Percentiles rank a stretch among this genome's conserved stretches.
Evolutionary conservation across 2,329 filamentous ascomycete species (phyloP).

Genomic region (Scedosporium apiospermum): DNA sequence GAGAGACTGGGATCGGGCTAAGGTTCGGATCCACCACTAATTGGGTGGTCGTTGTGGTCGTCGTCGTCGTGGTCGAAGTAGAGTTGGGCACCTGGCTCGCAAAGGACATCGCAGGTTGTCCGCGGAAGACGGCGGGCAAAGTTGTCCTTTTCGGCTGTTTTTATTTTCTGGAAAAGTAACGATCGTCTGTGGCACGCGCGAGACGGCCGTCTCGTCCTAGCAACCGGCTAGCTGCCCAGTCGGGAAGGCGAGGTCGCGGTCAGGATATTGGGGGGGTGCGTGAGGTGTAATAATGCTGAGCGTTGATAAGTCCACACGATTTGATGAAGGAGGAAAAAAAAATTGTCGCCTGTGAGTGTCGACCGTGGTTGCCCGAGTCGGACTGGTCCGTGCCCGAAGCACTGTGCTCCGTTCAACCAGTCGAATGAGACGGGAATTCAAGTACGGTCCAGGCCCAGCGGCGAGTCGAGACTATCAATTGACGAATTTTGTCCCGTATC

Average conservation of each 20-base stretch:
- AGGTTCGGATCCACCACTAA: background rate
- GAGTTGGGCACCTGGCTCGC: background rate
- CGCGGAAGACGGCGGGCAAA: background rate
- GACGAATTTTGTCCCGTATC: too few species aligned
- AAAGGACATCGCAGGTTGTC: conserved; percentile 2
- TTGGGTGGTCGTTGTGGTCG: background rate
- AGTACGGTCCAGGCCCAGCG: too few species aligned
- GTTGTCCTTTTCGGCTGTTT: background rate
- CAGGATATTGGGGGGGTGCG: background rate
- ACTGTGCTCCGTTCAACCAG: background rate
- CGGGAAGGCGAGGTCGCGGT: background rate
- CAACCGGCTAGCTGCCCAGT: background rate
- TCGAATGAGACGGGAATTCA: background rate
- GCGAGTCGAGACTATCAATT: too few species aligned
- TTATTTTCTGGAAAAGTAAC: background rate
- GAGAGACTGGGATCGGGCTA: background rate
- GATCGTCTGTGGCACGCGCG: background rate
- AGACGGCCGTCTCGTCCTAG: background rate
- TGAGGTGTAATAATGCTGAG: background rate
- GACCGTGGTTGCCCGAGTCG: background rate
- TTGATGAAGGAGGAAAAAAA: background rate
- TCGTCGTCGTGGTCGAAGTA: background rate
- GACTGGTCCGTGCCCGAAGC: background rate
- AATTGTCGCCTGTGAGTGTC: background rate
- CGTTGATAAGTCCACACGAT: background rate